phyloP scores from a whole-genome alignment of 2,329 filamentous ascomycete species.

The Penicillium palitans region DNA sequence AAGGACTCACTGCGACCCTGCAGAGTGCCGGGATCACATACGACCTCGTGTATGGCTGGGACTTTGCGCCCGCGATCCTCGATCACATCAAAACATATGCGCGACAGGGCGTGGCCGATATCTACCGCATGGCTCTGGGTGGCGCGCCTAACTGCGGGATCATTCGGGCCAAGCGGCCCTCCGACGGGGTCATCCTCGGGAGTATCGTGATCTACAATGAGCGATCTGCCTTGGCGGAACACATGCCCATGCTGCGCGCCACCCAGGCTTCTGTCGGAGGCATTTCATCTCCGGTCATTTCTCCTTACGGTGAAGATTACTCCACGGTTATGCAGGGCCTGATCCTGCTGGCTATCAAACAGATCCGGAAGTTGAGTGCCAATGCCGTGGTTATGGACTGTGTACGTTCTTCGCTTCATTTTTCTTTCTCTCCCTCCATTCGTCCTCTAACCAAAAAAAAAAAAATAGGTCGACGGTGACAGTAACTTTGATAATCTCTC shows the following conservation, averaged over 20 bases:
- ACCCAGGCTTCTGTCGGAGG: slow-evolving; percentile 63
- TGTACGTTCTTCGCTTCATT: slow-evolving; percentile 55
- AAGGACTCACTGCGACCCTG: slow-evolving; percentile 72
- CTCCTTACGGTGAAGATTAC: slow-evolving; percentile 65
- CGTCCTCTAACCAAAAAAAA: slow-evolving; percentile 20
- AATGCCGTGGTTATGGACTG: slow-evolving; percentile 74
- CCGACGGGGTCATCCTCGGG: slow-evolving; percentile 68
- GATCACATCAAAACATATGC: slow-evolving; percentile 72
- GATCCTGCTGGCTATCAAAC: slow-evolving; percentile 75
- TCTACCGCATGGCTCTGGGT: slow-evolving; percentile 73
- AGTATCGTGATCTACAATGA: slow-evolving; percentile 77
- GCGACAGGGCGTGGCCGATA: slow-evolving; percentile 73
- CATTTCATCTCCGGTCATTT: slow-evolving; percentile 77
- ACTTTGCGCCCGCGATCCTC: slow-evolving; percentile 72
- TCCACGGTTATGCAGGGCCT: slow-evolving; percentile 74
- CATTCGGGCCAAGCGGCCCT: slow-evolving; percentile 73
- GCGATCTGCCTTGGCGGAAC: slow-evolving; percentile 66
- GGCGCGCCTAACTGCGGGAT: slow-evolving; percentile 74
- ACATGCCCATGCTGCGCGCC: slow-evolving; percentile 67
- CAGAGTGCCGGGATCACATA: slow-evolving; percentile 74
- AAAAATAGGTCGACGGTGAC: slow-evolving; percentile 64
- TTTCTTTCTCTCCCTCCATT: not conserved
- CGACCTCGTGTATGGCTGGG: slow-evolving; percentile 77
- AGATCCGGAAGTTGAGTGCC: slow-evolving; percentile 76
- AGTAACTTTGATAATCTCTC: slow-evolving; percentile 71